Conservation (phyloP, 306 rosid genomes). For the Ormosia semicastrata region DNA sequence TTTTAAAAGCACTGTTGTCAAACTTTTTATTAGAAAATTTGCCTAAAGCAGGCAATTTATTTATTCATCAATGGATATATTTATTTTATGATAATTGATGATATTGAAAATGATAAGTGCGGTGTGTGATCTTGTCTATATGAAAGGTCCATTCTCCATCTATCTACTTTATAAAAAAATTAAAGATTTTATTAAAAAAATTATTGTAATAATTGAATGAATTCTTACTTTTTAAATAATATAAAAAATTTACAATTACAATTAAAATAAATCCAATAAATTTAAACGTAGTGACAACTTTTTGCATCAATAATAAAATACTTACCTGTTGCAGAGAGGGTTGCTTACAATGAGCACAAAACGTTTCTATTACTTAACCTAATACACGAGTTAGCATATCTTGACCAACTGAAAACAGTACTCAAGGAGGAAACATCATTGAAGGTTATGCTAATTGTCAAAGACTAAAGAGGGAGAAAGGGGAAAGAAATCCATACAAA, state of each 20-base stretch:
- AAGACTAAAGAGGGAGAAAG: not conserved
- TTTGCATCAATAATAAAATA: not conserved
- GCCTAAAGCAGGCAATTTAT: no score
- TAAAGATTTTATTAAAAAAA: no score
- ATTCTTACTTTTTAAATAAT: no score
- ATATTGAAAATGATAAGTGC: not conserved
- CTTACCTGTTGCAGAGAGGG: not conserved
- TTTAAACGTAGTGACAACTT: not conserved
- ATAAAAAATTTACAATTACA: no score
- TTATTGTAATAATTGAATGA: no score
- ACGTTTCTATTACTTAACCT: not conserved
- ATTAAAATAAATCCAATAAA: not conserved
- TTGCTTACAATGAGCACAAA: not conserved
- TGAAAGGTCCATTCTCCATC: no score
- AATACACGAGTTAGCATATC: not conserved
- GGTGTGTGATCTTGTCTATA: no score
- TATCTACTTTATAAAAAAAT: no score
- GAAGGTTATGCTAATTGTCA: not conserved
- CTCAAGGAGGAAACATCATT: slow-evolving; percentile 5
- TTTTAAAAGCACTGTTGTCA: not conserved
- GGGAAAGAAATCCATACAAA: not conserved
- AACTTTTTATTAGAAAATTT: not conserved
- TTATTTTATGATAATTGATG: not conserved
- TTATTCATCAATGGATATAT: no score
- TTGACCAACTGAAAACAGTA: not conserved